A percentile compares a stretch with the other conserved stretches of the same genome.
These are phyloP conservation scores for Blastomyces silverae DNA, from an alignment of 2,329 filamentous ascomycete species.

Conservation along the genomic window DNA sequence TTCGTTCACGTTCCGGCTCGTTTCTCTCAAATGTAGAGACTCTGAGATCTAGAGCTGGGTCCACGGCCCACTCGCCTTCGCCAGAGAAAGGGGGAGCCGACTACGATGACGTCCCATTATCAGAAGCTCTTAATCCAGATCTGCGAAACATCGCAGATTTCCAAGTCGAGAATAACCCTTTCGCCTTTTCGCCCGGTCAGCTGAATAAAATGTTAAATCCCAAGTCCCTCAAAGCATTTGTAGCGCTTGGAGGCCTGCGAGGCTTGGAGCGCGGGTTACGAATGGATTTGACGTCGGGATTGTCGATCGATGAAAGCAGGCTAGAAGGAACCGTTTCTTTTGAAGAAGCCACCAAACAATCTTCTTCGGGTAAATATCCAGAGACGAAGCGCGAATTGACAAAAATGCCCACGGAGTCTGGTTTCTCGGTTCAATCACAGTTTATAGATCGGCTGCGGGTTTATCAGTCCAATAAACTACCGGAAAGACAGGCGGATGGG, in stretches of 20 bases:
- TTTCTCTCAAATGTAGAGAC: slow-evolving; percentile 35
- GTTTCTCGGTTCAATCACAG: slow-evolving; percentile 24
- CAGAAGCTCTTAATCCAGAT: slow-evolving; percentile 65
- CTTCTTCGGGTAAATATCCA: slow-evolving; percentile 10
- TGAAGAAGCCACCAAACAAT: slow-evolving; percentile 54
- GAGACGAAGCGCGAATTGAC: slow-evolving; percentile 19
- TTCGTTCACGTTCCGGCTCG: slow-evolving; percentile 40
- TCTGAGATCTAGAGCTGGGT: slow-evolving; percentile 32
- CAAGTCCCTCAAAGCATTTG: slow-evolving; percentile 76
- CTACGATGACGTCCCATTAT: slow-evolving; percentile 36
- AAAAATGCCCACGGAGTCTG: slow-evolving; percentile 14
- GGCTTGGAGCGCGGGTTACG: slow-evolving; percentile 75
- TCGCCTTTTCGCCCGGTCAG: slow-evolving; percentile 72
- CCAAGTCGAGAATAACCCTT: slow-evolving; percentile 67
- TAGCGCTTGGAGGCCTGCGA: slow-evolving; percentile 66
- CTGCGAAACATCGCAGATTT: slow-evolving; percentile 71
- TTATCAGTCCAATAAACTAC: slow-evolving; percentile 56
- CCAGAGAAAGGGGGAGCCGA: slow-evolving; percentile 20
- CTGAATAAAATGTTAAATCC: slow-evolving; percentile 84
- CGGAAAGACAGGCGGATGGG: slow-evolving; percentile 56
- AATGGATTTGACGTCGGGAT: slow-evolving; percentile 62
- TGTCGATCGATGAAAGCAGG: slow-evolving; percentile 67
- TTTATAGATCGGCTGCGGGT: slow-evolving; percentile 55
- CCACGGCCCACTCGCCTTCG: slow-evolving; percentile 26
- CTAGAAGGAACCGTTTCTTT: slow-evolving; percentile 64